These are phyloP conservation scores for Moesziomyces antarcticus DNA, from an alignment of 1,284 basidiomycete species.

Conservation along the genomic window DNA sequence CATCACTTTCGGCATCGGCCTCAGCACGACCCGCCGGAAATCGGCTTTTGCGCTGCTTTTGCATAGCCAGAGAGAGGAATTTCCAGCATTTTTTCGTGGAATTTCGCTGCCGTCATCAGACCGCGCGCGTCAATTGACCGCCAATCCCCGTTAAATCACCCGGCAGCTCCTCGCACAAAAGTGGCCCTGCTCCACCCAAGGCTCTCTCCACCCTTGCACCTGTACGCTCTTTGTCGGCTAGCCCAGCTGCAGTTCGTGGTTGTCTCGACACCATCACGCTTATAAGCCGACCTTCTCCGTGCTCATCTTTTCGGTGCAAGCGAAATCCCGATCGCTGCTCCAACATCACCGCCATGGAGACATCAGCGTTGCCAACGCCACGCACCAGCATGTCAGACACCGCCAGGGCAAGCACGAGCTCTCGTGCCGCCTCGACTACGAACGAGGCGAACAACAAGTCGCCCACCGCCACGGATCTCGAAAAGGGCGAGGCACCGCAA, in stretches of 20 bases:
- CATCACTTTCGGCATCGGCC: not conserved
- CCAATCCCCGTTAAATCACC: no score
- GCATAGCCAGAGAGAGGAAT: not conserved
- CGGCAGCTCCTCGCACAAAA: no score
- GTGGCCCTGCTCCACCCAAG: no score
- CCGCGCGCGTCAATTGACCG: no score
- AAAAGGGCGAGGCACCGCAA: not conserved
- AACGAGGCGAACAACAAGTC: conserved; percentile 10
- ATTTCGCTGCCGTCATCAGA: not conserved
- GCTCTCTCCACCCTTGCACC: no score
- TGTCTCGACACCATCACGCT: no score
- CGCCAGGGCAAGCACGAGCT: conserved; percentile 29
- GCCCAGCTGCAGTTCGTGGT: no score
- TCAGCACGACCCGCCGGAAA: not conserved
- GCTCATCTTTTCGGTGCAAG: not conserved
- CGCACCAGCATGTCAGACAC: conserved; percentile 45
- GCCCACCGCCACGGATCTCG: conserved; percentile 19
- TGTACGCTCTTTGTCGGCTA: no score
- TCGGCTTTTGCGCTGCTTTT: not conserved
- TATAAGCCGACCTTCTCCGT: not conserved
- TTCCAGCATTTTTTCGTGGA: not conserved
- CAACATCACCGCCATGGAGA: conserved; percentile 16
- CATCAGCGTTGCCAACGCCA: conserved; percentile 22
- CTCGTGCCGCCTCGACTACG: conserved; percentile 16
- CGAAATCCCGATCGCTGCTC: not conserved